Percentiles rank a stretch among this genome's conserved stretches.
Conservation (phyloP, 768 basidiomycete species). For the Imleria badia region DNA sequence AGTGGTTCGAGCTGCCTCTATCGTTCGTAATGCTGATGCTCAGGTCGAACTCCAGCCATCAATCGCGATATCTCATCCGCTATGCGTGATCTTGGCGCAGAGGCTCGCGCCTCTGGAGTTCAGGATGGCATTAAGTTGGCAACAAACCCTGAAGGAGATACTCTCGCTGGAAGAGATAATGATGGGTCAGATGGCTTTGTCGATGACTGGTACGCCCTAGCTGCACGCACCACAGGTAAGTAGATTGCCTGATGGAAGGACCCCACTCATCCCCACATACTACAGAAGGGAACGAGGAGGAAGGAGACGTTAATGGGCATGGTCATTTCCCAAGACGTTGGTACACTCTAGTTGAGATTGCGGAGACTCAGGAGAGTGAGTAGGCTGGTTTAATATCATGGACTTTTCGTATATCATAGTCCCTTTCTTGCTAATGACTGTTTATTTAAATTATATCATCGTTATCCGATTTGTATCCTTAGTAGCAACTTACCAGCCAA, state of each 20-base stretch:
- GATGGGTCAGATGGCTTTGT: not conserved
- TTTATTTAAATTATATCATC: too few relatives aligned
- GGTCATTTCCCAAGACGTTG: not conserved
- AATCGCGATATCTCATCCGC: not conserved
- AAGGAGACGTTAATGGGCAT: not conserved
- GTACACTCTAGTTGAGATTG: constrained; percentile 5
- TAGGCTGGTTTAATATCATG: not conserved
- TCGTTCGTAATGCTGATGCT: not conserved
- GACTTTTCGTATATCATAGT: not conserved
- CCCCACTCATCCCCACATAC: not conserved
- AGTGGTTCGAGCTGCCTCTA: not conserved
- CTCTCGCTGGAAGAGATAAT: not conserved
- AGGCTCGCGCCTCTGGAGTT: not conserved
- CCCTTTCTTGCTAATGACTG: not conserved
- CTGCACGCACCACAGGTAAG: constrained; percentile 1
- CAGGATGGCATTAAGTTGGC: not conserved
- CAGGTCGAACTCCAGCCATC: not conserved
- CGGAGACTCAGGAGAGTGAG: not conserved
- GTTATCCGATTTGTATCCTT: too few relatives aligned
- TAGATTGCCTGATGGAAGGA: not conserved
- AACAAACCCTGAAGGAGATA: not conserved
- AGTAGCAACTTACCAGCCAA: too few relatives aligned
- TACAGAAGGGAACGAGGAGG: not conserved
- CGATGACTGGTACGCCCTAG: not conserved
- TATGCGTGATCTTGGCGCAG: not conserved